phyloP scores from a whole-genome alignment of 257 asterid genomes.

The Datura wrightii region DNA sequence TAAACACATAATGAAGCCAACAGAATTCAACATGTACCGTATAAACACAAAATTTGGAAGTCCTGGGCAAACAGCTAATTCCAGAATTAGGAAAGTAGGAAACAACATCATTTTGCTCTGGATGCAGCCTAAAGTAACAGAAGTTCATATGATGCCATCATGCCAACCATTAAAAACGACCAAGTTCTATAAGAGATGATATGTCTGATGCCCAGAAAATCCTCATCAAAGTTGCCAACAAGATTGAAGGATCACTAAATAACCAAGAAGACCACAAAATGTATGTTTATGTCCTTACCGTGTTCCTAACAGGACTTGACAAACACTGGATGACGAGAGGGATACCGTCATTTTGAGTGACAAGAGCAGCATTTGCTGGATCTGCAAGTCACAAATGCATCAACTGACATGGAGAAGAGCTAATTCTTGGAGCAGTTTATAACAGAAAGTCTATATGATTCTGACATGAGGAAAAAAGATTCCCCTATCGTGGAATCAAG shows the following conservation, averaged over 20 bases:
- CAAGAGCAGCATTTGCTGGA: conserved; percentile 80
- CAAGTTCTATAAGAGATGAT: not conserved
- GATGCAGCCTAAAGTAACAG: not conserved
- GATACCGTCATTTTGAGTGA: conserved; percentile 72
- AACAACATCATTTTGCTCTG: not conserved
- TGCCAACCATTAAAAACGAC: no score
- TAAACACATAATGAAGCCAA: not conserved
- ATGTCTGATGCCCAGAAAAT: not conserved
- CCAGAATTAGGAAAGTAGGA: not conserved
- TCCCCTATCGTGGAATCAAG: not conserved
- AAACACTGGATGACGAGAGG: conserved; percentile 86
- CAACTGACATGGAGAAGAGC: not conserved
- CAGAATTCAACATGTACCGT: not conserved
- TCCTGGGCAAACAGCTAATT: not conserved
- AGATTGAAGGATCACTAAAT: not conserved
- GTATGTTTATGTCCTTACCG: conserved; percentile 53
- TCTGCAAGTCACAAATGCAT: conserved; percentile 47
- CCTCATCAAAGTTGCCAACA: not conserved
- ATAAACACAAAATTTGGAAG: not conserved
- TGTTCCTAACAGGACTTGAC: conserved; percentile 91
- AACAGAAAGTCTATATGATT: not conserved
- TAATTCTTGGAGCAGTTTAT: not conserved
- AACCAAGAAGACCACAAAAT: not conserved
- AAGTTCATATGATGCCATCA: not conserved
- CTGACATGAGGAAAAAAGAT: not conserved